Conservation (phyloP, 2,329 filamentous ascomycete species). For the Ascochyta clinopodiicola region DNA sequence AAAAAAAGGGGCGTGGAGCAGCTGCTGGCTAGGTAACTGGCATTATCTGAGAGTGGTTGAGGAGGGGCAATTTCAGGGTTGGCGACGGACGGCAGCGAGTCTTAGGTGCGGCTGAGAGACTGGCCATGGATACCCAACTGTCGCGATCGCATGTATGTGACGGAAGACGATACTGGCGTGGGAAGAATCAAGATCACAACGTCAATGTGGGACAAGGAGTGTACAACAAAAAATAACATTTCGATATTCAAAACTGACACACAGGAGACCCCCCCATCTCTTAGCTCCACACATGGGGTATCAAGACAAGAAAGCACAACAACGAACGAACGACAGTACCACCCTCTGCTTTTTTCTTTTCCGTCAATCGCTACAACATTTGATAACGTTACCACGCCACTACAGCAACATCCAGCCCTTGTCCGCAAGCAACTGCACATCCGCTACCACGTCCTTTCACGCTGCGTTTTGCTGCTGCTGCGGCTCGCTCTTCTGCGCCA, state of each 20-base stretch:
- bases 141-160: not conserved
- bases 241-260: slow-evolving; percentile 7
- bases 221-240: slow-evolving; percentile 7
- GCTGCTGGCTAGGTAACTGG: too few species aligned
- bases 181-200: too few species aligned
- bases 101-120: not conserved
- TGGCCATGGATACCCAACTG: not conserved
- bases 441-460: not conserved
- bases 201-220: not conserved
- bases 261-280: slow-evolving; percentile 6
- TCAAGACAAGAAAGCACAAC: slow-evolving; percentile 13
- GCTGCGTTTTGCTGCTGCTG: not conserved
- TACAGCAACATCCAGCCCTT: too few species aligned
- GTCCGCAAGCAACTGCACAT: not conserved
- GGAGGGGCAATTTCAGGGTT: too few species aligned
- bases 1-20: too few species aligned
- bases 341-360: not conserved
- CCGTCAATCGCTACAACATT: not conserved
- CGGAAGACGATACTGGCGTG: not conserved
- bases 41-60: too few species aligned
- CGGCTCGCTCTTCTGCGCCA: slow-evolving; percentile 20
- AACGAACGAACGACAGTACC: slow-evolving; percentile 3
- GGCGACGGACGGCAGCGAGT: not conserved
- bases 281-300: slow-evolving; percentile 15
- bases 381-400: not conserved